These are phyloP conservation scores for Amanita pseudoporphyria DNA, from an alignment of 768 basidiomycete genomes.

Conservation along the genomic window DNA sequence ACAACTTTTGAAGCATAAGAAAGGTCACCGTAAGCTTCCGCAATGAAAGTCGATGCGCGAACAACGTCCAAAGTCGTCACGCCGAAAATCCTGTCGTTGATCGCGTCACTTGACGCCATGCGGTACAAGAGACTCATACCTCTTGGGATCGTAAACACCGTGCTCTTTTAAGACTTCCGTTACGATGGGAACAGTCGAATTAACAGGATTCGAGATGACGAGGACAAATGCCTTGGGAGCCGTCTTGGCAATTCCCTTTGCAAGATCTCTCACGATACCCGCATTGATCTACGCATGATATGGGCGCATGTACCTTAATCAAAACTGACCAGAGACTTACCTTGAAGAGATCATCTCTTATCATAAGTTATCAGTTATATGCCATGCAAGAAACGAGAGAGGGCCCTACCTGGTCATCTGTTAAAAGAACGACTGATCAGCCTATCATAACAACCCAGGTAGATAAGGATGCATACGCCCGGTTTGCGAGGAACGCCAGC, in stretches of 20 bases:
- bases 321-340: conserved; percentile 27
- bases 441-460: conserved; percentile 4
- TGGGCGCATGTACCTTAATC: not conserved
- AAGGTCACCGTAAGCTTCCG: conserved; percentile 63
- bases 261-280: conserved; percentile 90
- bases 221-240: conserved; percentile 89
- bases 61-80: conserved; percentile 97
- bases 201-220: conserved; percentile 99
- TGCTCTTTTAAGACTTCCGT: conserved; percentile 93
- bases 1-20: conserved; percentile 50
- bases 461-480: conserved; percentile 46
- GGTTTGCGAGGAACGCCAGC: conserved; percentile 96
- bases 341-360: conserved; percentile 93
- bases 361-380: conserved; percentile 9
- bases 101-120: not conserved
- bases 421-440: conserved; percentile 2
- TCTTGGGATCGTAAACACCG: conserved; percentile 85
- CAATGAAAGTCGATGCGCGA: conserved; percentile 93
- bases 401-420: conserved; percentile 44
- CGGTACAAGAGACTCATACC: conserved; percentile 32
- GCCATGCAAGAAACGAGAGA: conserved; percentile 3
- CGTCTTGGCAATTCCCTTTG: conserved; percentile 74
- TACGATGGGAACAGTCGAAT: conserved; percentile 97
- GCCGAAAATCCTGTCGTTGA: conserved; percentile 73
- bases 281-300: conserved; percentile 73